Evolutionary conservation across 1,284 basidiomycete genomes (phyloP).

Genomic region (Boletus semigastroideus): DNA sequence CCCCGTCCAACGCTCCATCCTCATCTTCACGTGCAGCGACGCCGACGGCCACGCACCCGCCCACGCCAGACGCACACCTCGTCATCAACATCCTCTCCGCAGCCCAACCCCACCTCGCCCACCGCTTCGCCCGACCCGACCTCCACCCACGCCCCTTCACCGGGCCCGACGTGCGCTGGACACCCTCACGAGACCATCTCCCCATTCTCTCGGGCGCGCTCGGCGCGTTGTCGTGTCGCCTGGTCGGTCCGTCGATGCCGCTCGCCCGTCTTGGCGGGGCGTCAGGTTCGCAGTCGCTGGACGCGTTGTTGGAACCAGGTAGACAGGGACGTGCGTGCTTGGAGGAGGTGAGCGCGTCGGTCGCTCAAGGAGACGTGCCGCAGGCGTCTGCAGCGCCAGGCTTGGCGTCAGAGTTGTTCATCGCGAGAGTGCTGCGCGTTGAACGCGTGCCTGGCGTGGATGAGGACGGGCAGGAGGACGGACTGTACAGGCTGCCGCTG

Average conservation of each 20-base stretch:
- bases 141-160: constrained; percentile 51
- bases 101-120: constrained; percentile 53
- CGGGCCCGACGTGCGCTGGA: constrained; percentile 26
- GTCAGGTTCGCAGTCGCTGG: no score
- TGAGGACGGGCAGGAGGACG: constrained; percentile 10
- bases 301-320: no score
- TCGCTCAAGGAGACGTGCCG: constrained; percentile 7
- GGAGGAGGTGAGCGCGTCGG: background rate
- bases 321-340: constrained; percentile 21
- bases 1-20: constrained; percentile 39
- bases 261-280: constrained; percentile 37
- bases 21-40: background rate
- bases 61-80: constrained; percentile 42
- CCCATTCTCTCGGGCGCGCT: constrained; percentile 55
- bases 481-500: constrained; percentile 38
- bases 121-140: constrained; percentile 64
- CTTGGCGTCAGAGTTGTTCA: constrained; percentile 43
- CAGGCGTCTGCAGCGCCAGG: constrained; percentile 15
- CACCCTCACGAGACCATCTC: constrained; percentile 48
- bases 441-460: constrained; percentile 30
- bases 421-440: constrained; percentile 47
- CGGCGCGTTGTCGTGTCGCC: constrained; percentile 58
- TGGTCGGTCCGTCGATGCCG: constrained; percentile 42
- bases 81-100: constrained; percentile 70
- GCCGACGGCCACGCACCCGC: no score